These are phyloP conservation scores for Phytopythium cucurbitacearum DNA, from an alignment of 352 stramenopile genomes.

Conservation along the genomic window DNA sequence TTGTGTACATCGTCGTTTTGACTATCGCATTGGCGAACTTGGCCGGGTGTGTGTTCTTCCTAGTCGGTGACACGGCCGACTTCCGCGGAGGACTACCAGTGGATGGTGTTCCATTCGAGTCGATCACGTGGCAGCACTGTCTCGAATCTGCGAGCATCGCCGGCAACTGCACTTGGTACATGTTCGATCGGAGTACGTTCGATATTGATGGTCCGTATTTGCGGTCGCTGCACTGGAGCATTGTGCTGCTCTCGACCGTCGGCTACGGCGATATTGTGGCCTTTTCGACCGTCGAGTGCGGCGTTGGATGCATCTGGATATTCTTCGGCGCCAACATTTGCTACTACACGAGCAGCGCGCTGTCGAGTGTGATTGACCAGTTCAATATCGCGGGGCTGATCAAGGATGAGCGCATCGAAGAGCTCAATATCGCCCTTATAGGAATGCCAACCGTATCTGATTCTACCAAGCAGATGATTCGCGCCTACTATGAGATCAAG, in stretches of 20 bases:
- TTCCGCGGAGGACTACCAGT: slow-evolving; percentile 45
- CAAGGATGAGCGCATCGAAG: slow-evolving; percentile 43
- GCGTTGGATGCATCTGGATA: slow-evolving; percentile 62
- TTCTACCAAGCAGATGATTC: slow-evolving; percentile 43
- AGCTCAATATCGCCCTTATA: slow-evolving; percentile 58
- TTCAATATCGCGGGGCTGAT: slow-evolving; percentile 42
- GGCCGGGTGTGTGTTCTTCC: slow-evolving; percentile 56
- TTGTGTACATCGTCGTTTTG: slow-evolving; percentile 49
- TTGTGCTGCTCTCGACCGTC: slow-evolving; percentile 67
- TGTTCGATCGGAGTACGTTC: slow-evolving; percentile 59
- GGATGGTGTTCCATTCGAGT: slow-evolving; percentile 17
- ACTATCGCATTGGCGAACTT: slow-evolving; percentile 33
- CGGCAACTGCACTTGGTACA: slow-evolving; percentile 71
- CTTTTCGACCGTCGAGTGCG: slow-evolving; percentile 50
- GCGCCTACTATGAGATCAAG: slow-evolving; percentile 66
- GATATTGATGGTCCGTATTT: slow-evolving; percentile 58
- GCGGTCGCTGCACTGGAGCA: slow-evolving; percentile 62
- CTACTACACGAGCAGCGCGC: slow-evolving; percentile 57
- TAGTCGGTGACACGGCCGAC: slow-evolving; percentile 30
- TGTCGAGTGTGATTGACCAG: slow-evolving; percentile 57
- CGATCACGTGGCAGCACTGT: slow-evolving; percentile 32
- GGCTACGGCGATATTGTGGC: slow-evolving; percentile 65
- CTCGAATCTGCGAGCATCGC: slow-evolving; percentile 42
- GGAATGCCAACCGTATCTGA: slow-evolving; percentile 35
- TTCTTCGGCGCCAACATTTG: slow-evolving; percentile 70